phyloP scores from a whole-genome alignment of 2,329 filamentous ascomycete genomes.

The Colletotrichum sp. region DNA sequence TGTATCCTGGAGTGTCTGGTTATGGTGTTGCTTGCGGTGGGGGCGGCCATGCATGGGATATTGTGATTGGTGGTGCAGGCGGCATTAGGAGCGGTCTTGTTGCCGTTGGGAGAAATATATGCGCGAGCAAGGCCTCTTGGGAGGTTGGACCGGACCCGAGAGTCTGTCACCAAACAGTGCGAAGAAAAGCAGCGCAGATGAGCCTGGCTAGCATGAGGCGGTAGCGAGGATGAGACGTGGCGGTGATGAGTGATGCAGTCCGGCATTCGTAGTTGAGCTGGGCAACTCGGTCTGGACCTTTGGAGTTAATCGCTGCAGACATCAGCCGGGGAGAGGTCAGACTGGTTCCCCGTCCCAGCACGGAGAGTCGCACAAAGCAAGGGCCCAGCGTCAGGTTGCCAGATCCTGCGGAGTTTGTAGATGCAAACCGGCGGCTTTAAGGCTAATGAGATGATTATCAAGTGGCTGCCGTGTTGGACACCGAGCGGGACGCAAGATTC shows the following conservation, averaged over 20 bases:
- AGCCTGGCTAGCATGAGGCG: background rate
- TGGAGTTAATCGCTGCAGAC: background rate
- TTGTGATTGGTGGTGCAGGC: background rate
- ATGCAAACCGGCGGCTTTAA: background rate
- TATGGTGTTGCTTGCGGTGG: slow-evolving; percentile 1
- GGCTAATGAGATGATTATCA: background rate
- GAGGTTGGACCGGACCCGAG: background rate
- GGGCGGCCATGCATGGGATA: background rate
- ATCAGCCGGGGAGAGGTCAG: background rate
- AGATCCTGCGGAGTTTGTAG: background rate
- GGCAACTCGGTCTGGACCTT: background rate
- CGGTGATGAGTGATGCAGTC: background rate
- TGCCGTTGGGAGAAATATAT: background rate
- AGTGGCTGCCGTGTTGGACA: background rate
- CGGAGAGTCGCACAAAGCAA: background rate
- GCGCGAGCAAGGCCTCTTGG: background rate
- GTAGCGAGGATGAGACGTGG: background rate
- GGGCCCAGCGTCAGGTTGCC: background rate
- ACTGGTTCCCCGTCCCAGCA: background rate
- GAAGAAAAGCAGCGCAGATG: background rate
- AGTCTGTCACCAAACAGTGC: slow-evolving; percentile 1
- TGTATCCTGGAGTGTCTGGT: background rate
- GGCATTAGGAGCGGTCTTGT: background rate
- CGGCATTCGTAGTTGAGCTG: background rate
- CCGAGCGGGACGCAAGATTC: background rate